Conservation (phyloP, 2,329 filamentous ascomycete species). For the Hymenoscyphus fraxineus region DNA sequence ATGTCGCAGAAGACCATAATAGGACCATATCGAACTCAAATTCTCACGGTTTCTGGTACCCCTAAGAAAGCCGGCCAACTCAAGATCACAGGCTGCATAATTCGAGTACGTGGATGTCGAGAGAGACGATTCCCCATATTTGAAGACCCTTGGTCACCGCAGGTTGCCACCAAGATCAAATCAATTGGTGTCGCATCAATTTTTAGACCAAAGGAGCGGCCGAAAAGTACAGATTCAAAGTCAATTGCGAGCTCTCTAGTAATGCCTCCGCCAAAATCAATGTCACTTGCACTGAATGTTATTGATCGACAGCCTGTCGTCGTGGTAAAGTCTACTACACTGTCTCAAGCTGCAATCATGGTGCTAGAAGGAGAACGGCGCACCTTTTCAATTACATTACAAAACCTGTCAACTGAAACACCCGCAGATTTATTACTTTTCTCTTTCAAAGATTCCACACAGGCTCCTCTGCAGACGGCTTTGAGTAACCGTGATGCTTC, state of each 20-base stretch:
- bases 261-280: conserved; percentile 43
- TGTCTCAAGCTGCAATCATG: conserved; percentile 85
- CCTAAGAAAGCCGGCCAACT: conserved; percentile 65
- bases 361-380: conserved; percentile 84
- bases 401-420: conserved; percentile 68
- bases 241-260: conserved; percentile 38
- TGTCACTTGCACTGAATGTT: conserved; percentile 63
- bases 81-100: conserved; percentile 70
- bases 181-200: conserved; percentile 59
- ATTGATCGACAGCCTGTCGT: conserved; percentile 77
- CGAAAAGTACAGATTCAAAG: conserved; percentile 32
- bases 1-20: conserved; percentile 62
- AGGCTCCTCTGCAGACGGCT: conserved; percentile 69
- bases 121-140: conserved; percentile 84
- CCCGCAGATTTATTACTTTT: conserved; percentile 81
- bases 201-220: conserved; percentile 30
- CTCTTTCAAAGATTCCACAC: conserved; percentile 86
- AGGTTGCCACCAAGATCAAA: conserved; percentile 71
- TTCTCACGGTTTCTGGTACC: conserved; percentile 66
- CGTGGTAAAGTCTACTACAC: conserved; percentile 68
- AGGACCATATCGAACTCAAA: conserved; percentile 79
- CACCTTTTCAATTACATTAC: conserved; percentile 72
- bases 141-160: conserved; percentile 68
- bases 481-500: conserved; percentile 73
- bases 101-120: conserved; percentile 78